Evolutionary conservation across 768 basidiomycete genomes (phyloP).

Genomic region (Naematelia encephala): DNA sequence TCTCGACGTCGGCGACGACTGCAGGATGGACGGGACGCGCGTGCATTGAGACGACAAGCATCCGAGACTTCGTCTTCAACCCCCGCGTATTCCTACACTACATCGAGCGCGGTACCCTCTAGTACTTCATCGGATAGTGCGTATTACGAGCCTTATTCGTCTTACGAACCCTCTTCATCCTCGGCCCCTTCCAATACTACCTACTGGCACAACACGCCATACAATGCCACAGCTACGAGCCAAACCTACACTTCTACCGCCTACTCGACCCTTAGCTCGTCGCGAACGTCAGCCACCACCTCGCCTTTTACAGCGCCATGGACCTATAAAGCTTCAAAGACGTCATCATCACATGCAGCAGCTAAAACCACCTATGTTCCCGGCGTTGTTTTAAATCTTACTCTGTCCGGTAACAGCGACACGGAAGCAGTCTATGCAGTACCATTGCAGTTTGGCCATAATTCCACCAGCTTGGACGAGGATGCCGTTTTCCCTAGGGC

Average conservation of each 20-base stretch:
- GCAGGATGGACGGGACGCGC: not conserved
- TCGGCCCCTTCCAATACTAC: not conserved
- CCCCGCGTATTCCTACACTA: not conserved
- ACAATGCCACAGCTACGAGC: not conserved
- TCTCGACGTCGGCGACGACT: not conserved
- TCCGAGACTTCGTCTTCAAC: not conserved
- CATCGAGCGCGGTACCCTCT: not conserved
- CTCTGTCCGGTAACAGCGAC: constrained; percentile 16
- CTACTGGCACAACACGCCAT: not conserved
- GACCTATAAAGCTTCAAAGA: constrained; percentile 5
- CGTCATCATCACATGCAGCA: constrained; percentile 1
- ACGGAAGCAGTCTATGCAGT: constrained; percentile 44
- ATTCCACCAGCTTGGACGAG: not conserved
- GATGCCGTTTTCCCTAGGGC: not conserved
- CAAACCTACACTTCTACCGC: not conserved
- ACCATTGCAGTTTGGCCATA: constrained; percentile 40
- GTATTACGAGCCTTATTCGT: too few species aligned
- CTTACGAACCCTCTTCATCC: constrained; percentile 3
- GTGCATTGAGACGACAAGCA: not conserved
- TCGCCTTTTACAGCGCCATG: not conserved
- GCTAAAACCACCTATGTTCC: constrained; percentile 17
- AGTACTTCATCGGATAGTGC: too few species aligned
- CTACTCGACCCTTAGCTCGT: too few species aligned
- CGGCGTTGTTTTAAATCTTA: constrained; percentile 20
- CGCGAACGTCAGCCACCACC: not conserved